These are phyloP conservation scores for Xanthoceras sorbifolium DNA, from an alignment of 345 rosid genomes.

Conservation along the genomic window DNA sequence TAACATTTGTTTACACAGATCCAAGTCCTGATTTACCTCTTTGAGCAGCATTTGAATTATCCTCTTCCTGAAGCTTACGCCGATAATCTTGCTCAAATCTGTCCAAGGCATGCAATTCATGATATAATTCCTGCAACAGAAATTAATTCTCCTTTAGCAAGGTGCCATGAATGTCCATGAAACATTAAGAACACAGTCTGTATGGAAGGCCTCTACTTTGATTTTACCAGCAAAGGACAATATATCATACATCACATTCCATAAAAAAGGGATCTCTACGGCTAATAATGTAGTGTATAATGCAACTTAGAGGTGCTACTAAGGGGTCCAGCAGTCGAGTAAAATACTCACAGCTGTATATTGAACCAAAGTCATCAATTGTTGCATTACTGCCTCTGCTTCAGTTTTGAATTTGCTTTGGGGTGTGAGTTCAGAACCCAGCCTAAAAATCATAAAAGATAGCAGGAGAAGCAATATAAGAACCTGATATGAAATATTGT, in stretches of 20 bases:
- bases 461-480: conserved; percentile 25
- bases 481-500: not conserved
- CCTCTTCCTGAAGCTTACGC: conserved; percentile 93
- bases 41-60: conserved; percentile 67
- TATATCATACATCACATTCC: not conserved
- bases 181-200: not conserved
- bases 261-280: not conserved
- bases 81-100: conserved; percentile 98
- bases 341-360: conserved; percentile 80
- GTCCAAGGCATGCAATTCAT: conserved; percentile 94
- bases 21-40: conserved; percentile 50
- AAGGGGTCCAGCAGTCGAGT: not conserved
- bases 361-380: conserved; percentile 76
- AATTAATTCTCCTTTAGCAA: not conserved
- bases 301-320: conserved; percentile 15
- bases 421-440: conserved; percentile 73
- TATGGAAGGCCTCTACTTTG: not conserved
- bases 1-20: conserved; percentile 2
- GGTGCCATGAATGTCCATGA: not conserved
- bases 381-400: conserved; percentile 69
- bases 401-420: conserved; percentile 80
- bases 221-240: not conserved
- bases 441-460: conserved; percentile 48
- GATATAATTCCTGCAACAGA: conserved; percentile 82
- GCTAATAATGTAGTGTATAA: conserved; percentile 11